phyloP scores from a whole-genome alignment of 2,329 filamentous ascomycete genomes.

The Botrytis cinerea region DNA sequence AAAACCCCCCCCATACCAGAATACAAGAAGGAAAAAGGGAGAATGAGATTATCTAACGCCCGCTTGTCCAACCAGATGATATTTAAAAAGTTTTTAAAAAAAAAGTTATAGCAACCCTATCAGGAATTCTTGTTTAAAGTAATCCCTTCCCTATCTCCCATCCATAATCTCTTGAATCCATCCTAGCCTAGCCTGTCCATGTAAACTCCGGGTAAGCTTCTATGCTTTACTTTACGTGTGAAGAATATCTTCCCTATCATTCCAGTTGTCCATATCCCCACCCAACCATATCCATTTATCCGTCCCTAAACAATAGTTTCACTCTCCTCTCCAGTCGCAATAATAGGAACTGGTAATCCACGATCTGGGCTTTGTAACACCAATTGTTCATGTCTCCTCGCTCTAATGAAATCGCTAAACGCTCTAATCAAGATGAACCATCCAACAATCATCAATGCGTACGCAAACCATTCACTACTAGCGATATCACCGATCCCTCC shows the following conservation, averaged over 20 bases:
- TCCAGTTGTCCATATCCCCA: constrained; percentile 5
- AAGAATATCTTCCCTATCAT: constrained; percentile 14
- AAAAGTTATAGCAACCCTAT: background rate
- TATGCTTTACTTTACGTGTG: constrained; percentile 15
- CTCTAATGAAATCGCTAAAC: constrained; percentile 87
- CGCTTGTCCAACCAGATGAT: constrained; percentile 20
- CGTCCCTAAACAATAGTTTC: constrained; percentile 68
- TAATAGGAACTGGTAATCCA: constrained; percentile 79
- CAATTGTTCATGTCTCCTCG: constrained; percentile 86
- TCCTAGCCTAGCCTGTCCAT: constrained; percentile 18
- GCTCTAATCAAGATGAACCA: constrained; percentile 97
- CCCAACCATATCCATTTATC: background rate
- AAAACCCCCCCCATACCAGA: background rate
- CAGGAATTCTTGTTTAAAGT: background rate
- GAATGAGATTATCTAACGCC: constrained; percentile 12
- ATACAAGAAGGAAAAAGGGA: background rate
- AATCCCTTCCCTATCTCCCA: constrained; percentile 2
- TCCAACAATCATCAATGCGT: constrained; percentile 91
- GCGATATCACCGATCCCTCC: constrained; percentile 59
- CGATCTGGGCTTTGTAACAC: constrained; percentile 91
- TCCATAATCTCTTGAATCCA: constrained; percentile 3
- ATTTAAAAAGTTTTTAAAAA: background rate
- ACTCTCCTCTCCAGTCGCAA: constrained; percentile 79
- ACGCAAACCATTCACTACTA: constrained; percentile 85
- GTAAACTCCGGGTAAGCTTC: constrained; percentile 22